Percentiles rank a stretch among this genome's conserved stretches.
These are phyloP conservation scores for Fusarium coffeatum DNA, from an alignment of 2,329 filamentous ascomycete species.

Conservation along the genomic window DNA sequence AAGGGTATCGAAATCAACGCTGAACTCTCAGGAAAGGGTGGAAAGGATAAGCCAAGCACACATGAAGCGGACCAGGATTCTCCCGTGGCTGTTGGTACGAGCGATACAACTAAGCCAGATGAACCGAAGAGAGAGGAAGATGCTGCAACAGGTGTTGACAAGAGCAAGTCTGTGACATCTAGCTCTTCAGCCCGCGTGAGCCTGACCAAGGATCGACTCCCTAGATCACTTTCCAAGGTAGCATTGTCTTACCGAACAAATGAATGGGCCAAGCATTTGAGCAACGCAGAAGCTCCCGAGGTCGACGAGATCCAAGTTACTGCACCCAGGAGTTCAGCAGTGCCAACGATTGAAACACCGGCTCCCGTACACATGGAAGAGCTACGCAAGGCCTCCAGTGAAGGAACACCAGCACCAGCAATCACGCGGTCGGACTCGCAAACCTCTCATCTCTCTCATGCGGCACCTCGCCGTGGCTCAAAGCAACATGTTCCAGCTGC, in stretches of 20 bases:
- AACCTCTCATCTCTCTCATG: constrained; percentile 40
- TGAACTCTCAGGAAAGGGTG: constrained; percentile 49
- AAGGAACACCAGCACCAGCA: constrained; percentile 55
- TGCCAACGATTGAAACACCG: constrained; percentile 58
- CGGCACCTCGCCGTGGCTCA: constrained; percentile 22
- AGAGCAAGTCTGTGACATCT: constrained; percentile 57
- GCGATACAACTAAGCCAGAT: constrained; percentile 11
- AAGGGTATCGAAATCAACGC: constrained; percentile 56
- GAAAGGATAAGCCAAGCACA: constrained; percentile 30
- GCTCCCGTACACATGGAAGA: constrained; percentile 73
- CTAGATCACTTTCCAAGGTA: constrained; percentile 78
- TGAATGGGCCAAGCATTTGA: constrained; percentile 94
- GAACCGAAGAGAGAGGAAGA: constrained; percentile 7
- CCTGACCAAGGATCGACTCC: constrained; percentile 72
- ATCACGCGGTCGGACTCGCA: constrained; percentile 48
- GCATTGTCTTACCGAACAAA: constrained; percentile 89
- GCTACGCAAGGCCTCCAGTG: constrained; percentile 71
- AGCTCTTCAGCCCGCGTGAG: constrained; percentile 58
- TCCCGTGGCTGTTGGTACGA: constrained; percentile 10
- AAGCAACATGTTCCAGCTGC: constrained; percentile 44
- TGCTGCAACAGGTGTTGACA: constrained; percentile 44
- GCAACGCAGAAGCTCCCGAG: constrained; percentile 78
- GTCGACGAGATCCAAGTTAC: constrained; percentile 69
- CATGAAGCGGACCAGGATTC: constrained; percentile 20
- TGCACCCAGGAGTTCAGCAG: constrained; percentile 41